A percentile compares a stretch with the other conserved stretches of the same genome.
Conservation (phyloP, 225 moss, liverwort and hornwort species). For the Marchantia paleacea region DNA sequence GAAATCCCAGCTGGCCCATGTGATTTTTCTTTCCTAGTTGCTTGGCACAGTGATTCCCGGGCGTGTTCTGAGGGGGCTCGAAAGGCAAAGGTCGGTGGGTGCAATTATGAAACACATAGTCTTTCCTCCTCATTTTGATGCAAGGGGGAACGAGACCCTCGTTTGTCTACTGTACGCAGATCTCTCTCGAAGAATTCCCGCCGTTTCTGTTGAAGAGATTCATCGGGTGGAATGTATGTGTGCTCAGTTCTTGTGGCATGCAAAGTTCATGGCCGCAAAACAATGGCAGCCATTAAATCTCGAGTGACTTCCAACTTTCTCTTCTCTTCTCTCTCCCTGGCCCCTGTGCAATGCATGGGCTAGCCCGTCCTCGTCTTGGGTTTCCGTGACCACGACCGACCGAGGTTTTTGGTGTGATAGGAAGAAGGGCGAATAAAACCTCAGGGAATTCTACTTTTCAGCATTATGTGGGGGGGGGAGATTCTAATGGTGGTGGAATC, state of each 20-base stretch:
- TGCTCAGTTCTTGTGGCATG: not conserved
- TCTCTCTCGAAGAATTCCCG: conserved; percentile 6
- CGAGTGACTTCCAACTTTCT: not conserved
- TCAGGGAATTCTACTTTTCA: not conserved
- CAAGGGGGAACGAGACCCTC: not conserved
- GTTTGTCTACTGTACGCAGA: not conserved
- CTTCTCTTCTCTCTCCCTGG: not conserved
- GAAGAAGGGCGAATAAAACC: not conserved
- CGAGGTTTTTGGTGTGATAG: not conserved
- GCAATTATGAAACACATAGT: not conserved
- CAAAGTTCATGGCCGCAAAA: not conserved
- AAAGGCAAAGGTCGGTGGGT: not conserved
- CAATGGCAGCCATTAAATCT: not conserved
- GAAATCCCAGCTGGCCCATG: not conserved
- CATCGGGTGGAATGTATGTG: not conserved
- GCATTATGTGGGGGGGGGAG: not conserved
- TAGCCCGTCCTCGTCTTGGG: not conserved
- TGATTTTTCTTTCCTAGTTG: not conserved
- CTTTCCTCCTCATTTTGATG: not conserved
- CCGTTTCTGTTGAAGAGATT: not conserved
- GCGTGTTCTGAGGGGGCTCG: not conserved
- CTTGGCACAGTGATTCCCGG: not conserved
- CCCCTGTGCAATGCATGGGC: not conserved
- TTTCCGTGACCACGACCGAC: not conserved
- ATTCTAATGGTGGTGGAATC: not conserved